Percentiles rank a stretch among this genome's conserved stretches.
Conservation (phyloP, 176 grass and related monocot genomes). For the Oryza meyeriana region DNA sequence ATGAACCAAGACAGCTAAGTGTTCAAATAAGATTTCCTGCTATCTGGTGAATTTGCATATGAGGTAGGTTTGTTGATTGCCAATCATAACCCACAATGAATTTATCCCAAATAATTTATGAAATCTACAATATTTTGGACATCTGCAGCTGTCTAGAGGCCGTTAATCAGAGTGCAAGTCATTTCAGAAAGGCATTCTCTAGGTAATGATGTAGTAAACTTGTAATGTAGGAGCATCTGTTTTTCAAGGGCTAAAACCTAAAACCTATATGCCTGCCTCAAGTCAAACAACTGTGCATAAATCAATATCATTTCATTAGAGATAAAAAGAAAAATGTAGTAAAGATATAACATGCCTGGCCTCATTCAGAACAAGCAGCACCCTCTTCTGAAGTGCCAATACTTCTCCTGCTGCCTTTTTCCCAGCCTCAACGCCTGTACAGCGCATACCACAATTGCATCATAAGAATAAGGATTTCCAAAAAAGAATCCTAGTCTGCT, state of each 20-base stretch:
- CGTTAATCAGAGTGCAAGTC: too few relatives aligned
- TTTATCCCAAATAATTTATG: neutral
- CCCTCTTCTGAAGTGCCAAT: constrained; percentile 94
- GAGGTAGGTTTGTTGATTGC: neutral
- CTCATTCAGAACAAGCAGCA: constrained; percentile 83
- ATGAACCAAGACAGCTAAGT: neutral
- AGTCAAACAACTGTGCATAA: neutral
- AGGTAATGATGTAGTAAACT: neutral
- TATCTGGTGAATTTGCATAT: neutral
- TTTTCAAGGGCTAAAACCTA: neutral
- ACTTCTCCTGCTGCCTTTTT: constrained; percentile 99
- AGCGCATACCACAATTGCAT: constrained; percentile 26
- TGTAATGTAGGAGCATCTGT: neutral
- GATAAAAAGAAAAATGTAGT: constrained; percentile 16
- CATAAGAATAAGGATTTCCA: constrained; percentile 1
- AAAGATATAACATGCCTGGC: constrained; percentile 60
- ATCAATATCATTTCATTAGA: neutral
- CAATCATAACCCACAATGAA: neutral
- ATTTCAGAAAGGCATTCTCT: neutral
- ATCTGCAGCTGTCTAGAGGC: neutral
- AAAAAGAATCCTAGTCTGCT: neutral
- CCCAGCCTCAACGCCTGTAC: constrained; percentile 92
- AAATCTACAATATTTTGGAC: neutral
- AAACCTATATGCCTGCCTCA: neutral
- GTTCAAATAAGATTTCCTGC: neutral